phyloP scores from a whole-genome alignment of 2,329 filamentous ascomycete genomes.

The Ophiocordyceps unilateralis region DNA sequence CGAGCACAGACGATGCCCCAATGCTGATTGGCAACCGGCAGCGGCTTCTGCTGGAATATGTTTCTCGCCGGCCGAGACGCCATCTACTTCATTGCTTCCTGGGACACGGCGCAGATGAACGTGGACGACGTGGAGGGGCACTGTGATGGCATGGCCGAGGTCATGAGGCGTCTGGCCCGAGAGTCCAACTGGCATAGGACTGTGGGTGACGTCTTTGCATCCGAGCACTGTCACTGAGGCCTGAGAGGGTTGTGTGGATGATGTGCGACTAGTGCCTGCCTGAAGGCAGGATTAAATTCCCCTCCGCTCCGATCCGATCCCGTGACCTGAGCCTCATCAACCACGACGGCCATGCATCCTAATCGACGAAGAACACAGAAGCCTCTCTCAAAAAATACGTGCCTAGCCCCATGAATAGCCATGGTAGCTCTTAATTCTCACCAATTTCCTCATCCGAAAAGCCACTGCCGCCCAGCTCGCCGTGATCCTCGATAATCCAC shows the following conservation, averaged over 20 bases:
- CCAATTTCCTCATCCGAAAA: background rate
- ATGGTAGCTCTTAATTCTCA: background rate
- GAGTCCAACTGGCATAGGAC: constrained; percentile 11
- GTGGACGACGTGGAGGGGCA: constrained; percentile 12
- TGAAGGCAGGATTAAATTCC: background rate
- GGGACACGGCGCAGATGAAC: constrained; percentile 23
- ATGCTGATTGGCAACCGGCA: constrained; percentile 2
- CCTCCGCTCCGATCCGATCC: background rate
- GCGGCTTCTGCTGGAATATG: constrained; percentile 21
- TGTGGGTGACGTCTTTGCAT: background rate
- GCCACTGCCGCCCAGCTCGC: background rate
- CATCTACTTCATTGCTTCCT: constrained; percentile 18
- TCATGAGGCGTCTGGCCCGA: constrained; percentile 12
- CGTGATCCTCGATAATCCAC: constrained; percentile 5
- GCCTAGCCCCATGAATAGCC: no score
- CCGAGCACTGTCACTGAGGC: background rate
- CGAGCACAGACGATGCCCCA: background rate
- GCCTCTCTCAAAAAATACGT: background rate
- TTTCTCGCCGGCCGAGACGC: constrained; percentile 16
- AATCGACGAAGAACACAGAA: background rate
- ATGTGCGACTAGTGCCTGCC: background rate
- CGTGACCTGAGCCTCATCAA: background rate
- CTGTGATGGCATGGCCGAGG: constrained; percentile 13
- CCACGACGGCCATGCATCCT: background rate
- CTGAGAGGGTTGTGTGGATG: background rate